Percentiles rank a stretch among this genome's conserved stretches.
Evolutionary conservation across 1,284 basidiomycete genomes (phyloP).

Genomic region (Dichomitus squalens): DNA sequence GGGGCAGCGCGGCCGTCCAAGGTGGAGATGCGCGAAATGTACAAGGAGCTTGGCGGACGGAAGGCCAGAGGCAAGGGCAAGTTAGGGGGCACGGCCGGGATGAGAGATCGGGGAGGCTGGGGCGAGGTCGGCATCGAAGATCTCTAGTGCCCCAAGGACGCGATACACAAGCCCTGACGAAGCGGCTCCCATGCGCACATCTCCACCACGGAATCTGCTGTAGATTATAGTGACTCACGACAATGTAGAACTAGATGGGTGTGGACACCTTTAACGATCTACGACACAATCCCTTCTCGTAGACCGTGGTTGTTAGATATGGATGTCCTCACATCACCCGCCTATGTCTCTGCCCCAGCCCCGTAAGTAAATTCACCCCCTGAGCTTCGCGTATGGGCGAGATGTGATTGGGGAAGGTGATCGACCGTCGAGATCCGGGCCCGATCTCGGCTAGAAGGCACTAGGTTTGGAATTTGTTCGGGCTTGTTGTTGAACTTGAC

Average conservation of each 20-base stretch:
- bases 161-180: background rate
- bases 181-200: background rate
- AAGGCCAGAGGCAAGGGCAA: constrained; percentile 71
- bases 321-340: too few species aligned
- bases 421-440: constrained; percentile 6
- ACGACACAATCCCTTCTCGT: background rate
- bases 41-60: constrained; percentile 86
- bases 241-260: constrained; percentile 17
- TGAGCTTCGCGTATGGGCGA: too few species aligned
- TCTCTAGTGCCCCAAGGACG: background rate
- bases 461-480: background rate
- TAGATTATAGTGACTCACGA: background rate
- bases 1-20: constrained; percentile 62
- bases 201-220: background rate
- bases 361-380: too few species aligned
- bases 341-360: too few species aligned
- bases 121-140: constrained; percentile 22
- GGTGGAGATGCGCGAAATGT: constrained; percentile 83
- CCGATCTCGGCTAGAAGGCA: constrained; percentile 14
- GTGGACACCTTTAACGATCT: background rate
- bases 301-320: too few species aligned
- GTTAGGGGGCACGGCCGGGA: constrained; percentile 58
- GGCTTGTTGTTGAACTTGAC: background rate
- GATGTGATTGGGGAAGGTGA: constrained; percentile 10
- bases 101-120: constrained; percentile 51